Conservation (phyloP, 805 yeast genomes). For the Metschnikowia drakensbergensis region DNA sequence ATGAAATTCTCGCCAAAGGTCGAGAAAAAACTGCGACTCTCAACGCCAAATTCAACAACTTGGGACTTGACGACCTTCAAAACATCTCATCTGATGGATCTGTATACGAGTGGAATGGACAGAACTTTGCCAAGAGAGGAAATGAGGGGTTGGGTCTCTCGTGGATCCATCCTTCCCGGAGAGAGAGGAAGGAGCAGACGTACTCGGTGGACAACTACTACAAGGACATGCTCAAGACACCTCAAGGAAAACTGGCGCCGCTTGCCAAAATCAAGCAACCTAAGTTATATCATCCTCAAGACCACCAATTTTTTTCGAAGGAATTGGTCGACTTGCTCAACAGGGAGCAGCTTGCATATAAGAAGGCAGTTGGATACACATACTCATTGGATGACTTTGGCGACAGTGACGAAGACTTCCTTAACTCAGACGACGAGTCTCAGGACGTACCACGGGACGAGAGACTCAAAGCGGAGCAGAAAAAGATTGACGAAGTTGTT, state of each 20-base stretch:
- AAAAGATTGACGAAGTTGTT: slow-evolving; percentile 49
- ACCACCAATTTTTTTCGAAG: slow-evolving; percentile 68
- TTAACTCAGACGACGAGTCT: slow-evolving; percentile 40
- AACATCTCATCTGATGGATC: slow-evolving; percentile 84
- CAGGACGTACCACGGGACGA: slow-evolving; percentile 35
- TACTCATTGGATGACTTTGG: slow-evolving; percentile 60
- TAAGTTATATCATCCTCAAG: slow-evolving; percentile 59
- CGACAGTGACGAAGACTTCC: slow-evolving; percentile 48
- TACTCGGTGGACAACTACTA: slow-evolving; percentile 75
- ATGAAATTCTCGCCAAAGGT: slow-evolving; percentile 74
- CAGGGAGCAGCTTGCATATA: slow-evolving; percentile 62
- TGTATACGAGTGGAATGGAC: slow-evolving; percentile 97
- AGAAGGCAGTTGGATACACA: slow-evolving; percentile 54
- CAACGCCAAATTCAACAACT: slow-evolving; percentile 75
- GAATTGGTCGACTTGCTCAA: slow-evolving; percentile 51
- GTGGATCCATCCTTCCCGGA: slow-evolving; percentile 73
- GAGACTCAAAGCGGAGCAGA: slow-evolving; percentile 46
- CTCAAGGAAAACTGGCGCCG: slow-evolving; percentile 13
- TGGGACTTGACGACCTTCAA: slow-evolving; percentile 91
- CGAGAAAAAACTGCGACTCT: slow-evolving; percentile 75
- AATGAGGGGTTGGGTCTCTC: slow-evolving; percentile 35
- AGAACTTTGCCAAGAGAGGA: slow-evolving; percentile 63
- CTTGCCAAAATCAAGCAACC: slow-evolving; percentile 15
- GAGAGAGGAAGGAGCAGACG: slow-evolving; percentile 75
- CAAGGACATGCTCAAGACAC: slow-evolving; percentile 56